A percentile compares a stretch with the other conserved stretches of the same genome.
These are phyloP conservation scores for Boletus patriciae DNA, from an alignment of 768 basidiomycete species.

Conservation along the genomic window DNA sequence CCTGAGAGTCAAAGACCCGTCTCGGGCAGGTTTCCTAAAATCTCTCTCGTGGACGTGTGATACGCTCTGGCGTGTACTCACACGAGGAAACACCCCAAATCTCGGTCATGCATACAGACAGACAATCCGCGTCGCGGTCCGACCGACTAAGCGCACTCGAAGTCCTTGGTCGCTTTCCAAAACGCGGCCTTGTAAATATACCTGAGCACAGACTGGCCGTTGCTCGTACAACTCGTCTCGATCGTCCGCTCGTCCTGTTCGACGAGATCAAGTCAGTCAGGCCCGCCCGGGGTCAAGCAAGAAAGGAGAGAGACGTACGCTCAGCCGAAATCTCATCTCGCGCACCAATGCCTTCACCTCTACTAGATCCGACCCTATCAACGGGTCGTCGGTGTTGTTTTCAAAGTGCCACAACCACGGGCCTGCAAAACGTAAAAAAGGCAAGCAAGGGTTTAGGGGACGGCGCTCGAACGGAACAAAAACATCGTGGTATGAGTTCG, in stretches of 20 bases:
- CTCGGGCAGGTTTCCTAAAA: too few relatives aligned
- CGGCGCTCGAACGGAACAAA: background rate
- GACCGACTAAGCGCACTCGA: background rate
- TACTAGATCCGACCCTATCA: slow-evolving; percentile 86
- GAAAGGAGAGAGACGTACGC: slow-evolving; percentile 46
- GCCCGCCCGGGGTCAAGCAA: background rate
- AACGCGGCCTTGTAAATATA: slow-evolving; percentile 85
- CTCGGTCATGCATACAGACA: background rate
- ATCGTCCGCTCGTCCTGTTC: slow-evolving; percentile 83
- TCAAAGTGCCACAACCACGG: slow-evolving; percentile 98
- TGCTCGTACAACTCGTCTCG: slow-evolving; percentile 84
- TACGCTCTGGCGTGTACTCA: too few relatives aligned
- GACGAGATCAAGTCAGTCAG: slow-evolving; percentile 29
- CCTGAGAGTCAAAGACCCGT: too few relatives aligned
- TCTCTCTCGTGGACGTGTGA: too few relatives aligned
- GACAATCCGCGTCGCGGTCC: background rate
- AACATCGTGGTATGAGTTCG: background rate
- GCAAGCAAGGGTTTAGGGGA: too few relatives aligned
- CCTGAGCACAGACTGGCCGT: slow-evolving; percentile 74
- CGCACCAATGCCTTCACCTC: slow-evolving; percentile 78
- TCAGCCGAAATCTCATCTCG: slow-evolving; percentile 78
- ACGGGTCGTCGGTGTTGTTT: slow-evolving; percentile 78
- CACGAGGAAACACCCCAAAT: too few relatives aligned
- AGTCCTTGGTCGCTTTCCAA: slow-evolving; percentile 67
- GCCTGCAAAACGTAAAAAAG: slow-evolving; percentile 42